Conservation (phyloP, 1,284 basidiomycete genomes). For the Phellinidium pouzarii region DNA sequence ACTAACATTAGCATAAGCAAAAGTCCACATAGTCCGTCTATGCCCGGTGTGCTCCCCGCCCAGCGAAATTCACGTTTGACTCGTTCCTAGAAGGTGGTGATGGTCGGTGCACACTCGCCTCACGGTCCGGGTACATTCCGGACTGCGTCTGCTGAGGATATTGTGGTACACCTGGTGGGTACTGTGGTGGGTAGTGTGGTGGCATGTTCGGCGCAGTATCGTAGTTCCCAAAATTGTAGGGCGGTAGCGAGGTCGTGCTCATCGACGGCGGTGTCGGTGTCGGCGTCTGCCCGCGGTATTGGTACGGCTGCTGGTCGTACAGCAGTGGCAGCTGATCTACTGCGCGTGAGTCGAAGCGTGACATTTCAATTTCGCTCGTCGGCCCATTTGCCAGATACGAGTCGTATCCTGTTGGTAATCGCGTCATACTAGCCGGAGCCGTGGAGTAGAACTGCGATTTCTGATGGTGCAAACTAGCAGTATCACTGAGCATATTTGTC, state of each 20-base stretch:
- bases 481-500: constrained; percentile 42
- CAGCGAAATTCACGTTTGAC: constrained; percentile 8
- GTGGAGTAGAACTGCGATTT: constrained; percentile 37
- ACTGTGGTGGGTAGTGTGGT: constrained; percentile 16
- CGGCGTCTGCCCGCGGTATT: too few relatives aligned
- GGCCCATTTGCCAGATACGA: constrained; percentile 46
- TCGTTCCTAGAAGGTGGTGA: constrained; percentile 21
- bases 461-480: constrained; percentile 30
- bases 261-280: constrained; percentile 4
- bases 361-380: constrained; percentile 47
- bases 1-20: neutral
- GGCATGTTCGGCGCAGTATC: constrained; percentile 1
- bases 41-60: constrained; percentile 13
- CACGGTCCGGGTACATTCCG: constrained; percentile 23
- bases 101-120: constrained; percentile 28
- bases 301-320: constrained; percentile 23
- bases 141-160: constrained; percentile 15
- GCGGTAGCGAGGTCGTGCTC: constrained; percentile 10
- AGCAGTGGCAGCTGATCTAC: constrained; percentile 50
- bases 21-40: constrained; percentile 7
- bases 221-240: constrained; percentile 9
- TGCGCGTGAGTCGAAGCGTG: constrained; percentile 41
- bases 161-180: constrained; percentile 18
- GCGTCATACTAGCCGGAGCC: neutral
- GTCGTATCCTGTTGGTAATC: constrained; percentile 37